Conservation (phyloP, 2,329 filamentous ascomycete genomes). For the Claviceps quebecensis region DNA sequence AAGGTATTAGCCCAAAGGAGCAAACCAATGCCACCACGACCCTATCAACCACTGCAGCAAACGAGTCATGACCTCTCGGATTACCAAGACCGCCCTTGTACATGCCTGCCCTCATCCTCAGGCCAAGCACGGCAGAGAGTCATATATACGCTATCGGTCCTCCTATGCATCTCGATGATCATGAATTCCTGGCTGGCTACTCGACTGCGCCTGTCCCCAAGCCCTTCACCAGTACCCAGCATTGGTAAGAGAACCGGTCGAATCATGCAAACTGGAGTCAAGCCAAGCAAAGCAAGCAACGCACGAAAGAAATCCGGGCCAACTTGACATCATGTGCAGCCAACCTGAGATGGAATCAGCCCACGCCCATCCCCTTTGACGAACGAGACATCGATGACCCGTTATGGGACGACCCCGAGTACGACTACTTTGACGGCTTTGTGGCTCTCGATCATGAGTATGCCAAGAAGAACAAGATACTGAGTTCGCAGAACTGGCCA, state of each 20-base stretch:
- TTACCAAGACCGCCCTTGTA: neutral
- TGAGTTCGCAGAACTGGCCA: conserved; percentile 14
- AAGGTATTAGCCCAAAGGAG: too few species aligned
- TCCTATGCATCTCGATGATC: neutral
- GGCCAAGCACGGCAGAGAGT: neutral
- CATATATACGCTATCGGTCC: neutral
- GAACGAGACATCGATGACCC: conserved; percentile 5
- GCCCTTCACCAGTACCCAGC: neutral
- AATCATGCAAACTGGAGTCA: neutral
- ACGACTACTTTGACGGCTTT: neutral
- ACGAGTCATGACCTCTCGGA: neutral
- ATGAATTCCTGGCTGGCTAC: neutral
- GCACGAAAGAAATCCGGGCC: neutral
- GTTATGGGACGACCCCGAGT: conserved; percentile 4
- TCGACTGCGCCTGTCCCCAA: neutral
- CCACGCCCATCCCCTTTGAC: conserved; percentile 1
- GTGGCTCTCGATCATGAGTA: conserved; percentile 8
- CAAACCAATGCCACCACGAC: neutral
- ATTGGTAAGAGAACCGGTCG: neutral
- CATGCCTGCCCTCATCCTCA: neutral
- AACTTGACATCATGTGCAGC: neutral
- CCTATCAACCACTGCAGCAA: neutral
- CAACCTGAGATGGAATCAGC: neutral
- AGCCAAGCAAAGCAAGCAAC: neutral
- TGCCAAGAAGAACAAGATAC: conserved; percentile 9